phyloP scores from a whole-genome alignment of 306 rosid species.

The Cucumis sativus region DNA sequence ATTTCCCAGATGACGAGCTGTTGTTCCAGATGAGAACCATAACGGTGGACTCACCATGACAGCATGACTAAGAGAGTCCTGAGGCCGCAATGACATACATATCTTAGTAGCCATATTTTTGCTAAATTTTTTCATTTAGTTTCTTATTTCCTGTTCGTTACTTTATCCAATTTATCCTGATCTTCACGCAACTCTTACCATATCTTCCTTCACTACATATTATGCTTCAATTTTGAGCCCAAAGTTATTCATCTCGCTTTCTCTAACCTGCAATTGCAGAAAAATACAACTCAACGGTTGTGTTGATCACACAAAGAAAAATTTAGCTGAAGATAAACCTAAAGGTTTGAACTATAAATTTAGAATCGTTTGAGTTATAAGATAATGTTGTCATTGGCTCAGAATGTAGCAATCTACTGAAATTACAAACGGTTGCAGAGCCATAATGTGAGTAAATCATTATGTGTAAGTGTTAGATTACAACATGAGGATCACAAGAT shows the following conservation, averaged over 20 bases:
- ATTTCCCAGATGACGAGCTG: neutral
- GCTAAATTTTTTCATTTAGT: neutral
- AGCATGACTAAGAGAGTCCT: neutral
- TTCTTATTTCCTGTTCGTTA: constrained; percentile 17
- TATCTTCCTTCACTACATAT: constrained; percentile 48
- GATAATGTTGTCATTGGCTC: neutral
- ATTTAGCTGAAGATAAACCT: neutral
- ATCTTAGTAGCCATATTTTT: neutral
- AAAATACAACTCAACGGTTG: neutral
- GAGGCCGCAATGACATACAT: constrained; percentile 7
- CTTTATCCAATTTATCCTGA: constrained; percentile 43
- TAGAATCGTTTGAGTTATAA: neutral
- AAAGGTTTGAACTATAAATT: neutral
- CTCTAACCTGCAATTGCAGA: constrained; percentile 27
- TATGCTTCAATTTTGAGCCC: constrained; percentile 65
- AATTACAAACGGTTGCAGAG: neutral
- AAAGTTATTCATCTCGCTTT: constrained; percentile 47
- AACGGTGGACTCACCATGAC: neutral
- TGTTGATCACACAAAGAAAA: neutral
- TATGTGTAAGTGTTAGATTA: neutral
- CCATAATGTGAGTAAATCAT: neutral
- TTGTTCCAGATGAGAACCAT: neutral
- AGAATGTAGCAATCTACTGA: neutral
- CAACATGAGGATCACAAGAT: neutral
- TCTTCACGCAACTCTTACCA: constrained; percentile 52